Conservation (phyloP, 192 early-diverging fungal genomes). For the Geranomyces variabilis region DNA sequence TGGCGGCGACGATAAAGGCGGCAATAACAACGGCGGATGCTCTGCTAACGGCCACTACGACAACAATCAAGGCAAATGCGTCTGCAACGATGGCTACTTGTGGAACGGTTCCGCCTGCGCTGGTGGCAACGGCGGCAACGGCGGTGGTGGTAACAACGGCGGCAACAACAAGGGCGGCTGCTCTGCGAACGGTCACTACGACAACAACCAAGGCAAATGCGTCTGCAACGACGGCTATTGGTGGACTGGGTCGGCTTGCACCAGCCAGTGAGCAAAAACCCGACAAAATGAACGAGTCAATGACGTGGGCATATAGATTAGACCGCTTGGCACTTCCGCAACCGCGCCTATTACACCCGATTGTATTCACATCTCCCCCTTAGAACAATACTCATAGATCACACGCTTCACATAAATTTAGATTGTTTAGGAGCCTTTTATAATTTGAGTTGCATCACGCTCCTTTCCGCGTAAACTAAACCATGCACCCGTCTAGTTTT, state of each 20-base stretch:
- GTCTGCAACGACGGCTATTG: background rate
- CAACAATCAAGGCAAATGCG: background rate
- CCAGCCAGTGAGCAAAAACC: background rate
- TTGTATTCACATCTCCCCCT: too few relatives aligned
- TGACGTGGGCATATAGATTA: too few relatives aligned
- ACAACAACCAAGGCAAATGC: background rate
- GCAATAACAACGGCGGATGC: background rate
- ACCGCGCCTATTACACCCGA: too few relatives aligned
- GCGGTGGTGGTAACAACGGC: background rate
- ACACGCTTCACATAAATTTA: too few relatives aligned
- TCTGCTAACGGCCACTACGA: background rate
- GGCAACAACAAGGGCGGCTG: background rate
- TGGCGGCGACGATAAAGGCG: too few relatives aligned
- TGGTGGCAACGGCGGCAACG: conserved; percentile 12
- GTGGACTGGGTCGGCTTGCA: background rate
- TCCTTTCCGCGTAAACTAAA: too few relatives aligned
- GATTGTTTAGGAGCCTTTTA: too few relatives aligned
- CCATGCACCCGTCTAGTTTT: too few relatives aligned
- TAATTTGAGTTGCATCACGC: too few relatives aligned
- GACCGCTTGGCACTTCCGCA: too few relatives aligned
- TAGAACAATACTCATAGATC: too few relatives aligned
- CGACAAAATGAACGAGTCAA: too few relatives aligned
- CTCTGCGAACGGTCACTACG: background rate
- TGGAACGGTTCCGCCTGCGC: background rate
- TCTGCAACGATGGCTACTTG: background rate